Base-by-base conservation (phyloP, 768 basidiomycete species). In the Lyophyllum semitale region DNA sequence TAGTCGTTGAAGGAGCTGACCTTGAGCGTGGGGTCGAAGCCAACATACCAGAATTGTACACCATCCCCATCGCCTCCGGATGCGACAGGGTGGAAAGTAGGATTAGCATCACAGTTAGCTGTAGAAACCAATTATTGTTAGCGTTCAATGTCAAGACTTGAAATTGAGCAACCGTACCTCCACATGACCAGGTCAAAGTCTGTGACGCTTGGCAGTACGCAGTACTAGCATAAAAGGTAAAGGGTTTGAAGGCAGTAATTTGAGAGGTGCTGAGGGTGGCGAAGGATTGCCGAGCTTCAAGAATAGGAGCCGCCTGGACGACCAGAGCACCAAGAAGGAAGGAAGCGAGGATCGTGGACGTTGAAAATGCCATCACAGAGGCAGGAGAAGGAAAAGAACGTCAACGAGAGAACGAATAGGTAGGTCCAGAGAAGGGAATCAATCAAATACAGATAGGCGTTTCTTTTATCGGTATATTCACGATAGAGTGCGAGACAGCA, bases 131-230 rank as follows among this genome's bases (percentile, higher is more conserved):
- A 7, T 8, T 13, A 20, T 3, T 30, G 17, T 38, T 32, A 37
- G 37, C 48, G 11, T 20, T 8, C 7, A 20, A 18, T 4, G 15
- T 18, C 20, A 11, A 50, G 27, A n/a, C 12, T 22, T 26, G 12
- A 25, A 22, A 22, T 33, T 26, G 8, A 18, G 27, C 15, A 13
- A 9, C 44, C 59, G 42, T 54, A 71, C 73, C 57, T 67, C 85
- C 85, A 65, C 84, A 86, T 27, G 74, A 63, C 82, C 84, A 85
- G 20, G 72, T 70, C 38, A 76, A 58, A 23, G 77, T 80, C 37
- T 67, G 50, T 3, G 73, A 49, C 6, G 81, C 68, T 15, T 66
- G 48, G 53, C 85, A 87, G 59, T 81, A 81, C 1, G 72, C 83
- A 9, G 82, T 64, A 32, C 77, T 76, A 0, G 84, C 82, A 59